Percentiles rank a stretch among this genome's conserved stretches.
phyloP scores from a whole-genome alignment of 805 yeast species.

The Ogataea henricii region DNA sequence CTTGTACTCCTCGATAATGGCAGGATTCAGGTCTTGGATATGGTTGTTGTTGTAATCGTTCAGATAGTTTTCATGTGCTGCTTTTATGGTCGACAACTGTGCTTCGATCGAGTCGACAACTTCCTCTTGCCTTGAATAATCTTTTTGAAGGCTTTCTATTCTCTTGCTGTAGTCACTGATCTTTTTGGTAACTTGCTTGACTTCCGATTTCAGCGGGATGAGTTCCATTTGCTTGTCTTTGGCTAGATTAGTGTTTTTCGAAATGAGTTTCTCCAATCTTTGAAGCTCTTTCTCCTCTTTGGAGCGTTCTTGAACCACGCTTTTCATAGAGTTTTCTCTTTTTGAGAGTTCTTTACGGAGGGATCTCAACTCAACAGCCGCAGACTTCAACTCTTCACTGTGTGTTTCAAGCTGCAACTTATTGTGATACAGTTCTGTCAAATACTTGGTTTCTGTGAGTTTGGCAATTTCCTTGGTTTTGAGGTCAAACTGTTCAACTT shows the following conservation, averaged over 20 bases:
- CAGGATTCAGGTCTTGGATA: slow-evolving; percentile 41
- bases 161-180: slow-evolving; percentile 48
- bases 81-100: slow-evolving; percentile 44
- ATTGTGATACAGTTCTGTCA: slow-evolving; percentile 69
- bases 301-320: slow-evolving; percentile 44
- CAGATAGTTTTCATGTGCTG: slow-evolving; percentile 26
- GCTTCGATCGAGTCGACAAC: slow-evolving; percentile 43
- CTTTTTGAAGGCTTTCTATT: slow-evolving; percentile 50
- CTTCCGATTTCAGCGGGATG: slow-evolving; percentile 64
- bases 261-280: slow-evolving; percentile 42
- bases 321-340: slow-evolving; percentile 32
- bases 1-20: slow-evolving; percentile 60
- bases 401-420: slow-evolving; percentile 43
- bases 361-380: slow-evolving; percentile 28
- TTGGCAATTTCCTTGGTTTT: slow-evolving; percentile 51
- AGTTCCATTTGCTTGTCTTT: slow-evolving; percentile 50
- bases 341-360: slow-evolving; percentile 23
- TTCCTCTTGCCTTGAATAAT: slow-evolving; percentile 52
- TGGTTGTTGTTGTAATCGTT: slow-evolving; percentile 15
- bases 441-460: slow-evolving; percentile 48
- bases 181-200: slow-evolving; percentile 48
- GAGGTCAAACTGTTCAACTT: slow-evolving; percentile 65
- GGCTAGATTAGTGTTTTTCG: slow-evolving; percentile 39
- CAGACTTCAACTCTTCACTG: slow-evolving; percentile 18
- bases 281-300: slow-evolving; percentile 45